Evolutionary conservation across 345 rosid genomes (phyloP).

Genomic region (Limnanthes douglasii): DNA sequence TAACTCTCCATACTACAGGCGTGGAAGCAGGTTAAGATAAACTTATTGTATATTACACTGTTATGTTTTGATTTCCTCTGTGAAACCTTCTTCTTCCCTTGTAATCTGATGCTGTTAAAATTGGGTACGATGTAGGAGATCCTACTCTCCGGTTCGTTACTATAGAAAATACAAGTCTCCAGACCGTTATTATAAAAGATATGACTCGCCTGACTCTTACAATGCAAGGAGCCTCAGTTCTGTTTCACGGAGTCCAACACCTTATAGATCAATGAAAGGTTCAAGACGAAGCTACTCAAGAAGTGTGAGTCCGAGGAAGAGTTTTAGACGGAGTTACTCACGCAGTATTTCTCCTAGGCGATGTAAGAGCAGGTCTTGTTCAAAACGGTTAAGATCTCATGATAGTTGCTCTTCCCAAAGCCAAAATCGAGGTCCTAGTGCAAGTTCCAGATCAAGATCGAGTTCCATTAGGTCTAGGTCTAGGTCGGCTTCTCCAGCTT

Average conservation of each 20-base stretch:
- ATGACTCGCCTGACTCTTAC: conserved; percentile 7
- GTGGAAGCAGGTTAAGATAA: conserved; percentile 16
- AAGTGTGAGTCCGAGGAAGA: conserved; percentile 8
- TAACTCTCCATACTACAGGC: conserved; percentile 21
- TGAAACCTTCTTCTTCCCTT: conserved; percentile 14
- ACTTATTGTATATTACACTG: conserved; percentile 7
- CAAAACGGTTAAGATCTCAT: background rate
- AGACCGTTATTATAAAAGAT: too few relatives aligned
- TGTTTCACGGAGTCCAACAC: conserved; percentile 12
- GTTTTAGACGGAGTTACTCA: conserved; percentile 25
- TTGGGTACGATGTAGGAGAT: conserved; percentile 10
- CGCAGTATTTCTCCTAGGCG: conserved; percentile 23
- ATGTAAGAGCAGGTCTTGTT: conserved; percentile 7
- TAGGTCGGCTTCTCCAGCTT: conserved; percentile 17
- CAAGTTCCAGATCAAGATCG: conserved; percentile 32
- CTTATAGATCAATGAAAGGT: conserved; percentile 10
- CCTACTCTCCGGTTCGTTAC: conserved; percentile 20
- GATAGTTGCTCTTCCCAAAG: conserved; percentile 23
- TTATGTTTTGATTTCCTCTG: background rate
- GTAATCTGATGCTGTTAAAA: conserved; percentile 8
- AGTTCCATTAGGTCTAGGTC: conserved; percentile 45
- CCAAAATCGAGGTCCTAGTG: conserved; percentile 14
- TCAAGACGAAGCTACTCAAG: too few relatives aligned
- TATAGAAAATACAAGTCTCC: conserved; percentile 4
- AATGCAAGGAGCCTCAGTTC: conserved; percentile 8